phyloP scores from a whole-genome alignment of 2,329 filamentous ascomycete genomes.

The Cordyceps cateniannulata region DNA sequence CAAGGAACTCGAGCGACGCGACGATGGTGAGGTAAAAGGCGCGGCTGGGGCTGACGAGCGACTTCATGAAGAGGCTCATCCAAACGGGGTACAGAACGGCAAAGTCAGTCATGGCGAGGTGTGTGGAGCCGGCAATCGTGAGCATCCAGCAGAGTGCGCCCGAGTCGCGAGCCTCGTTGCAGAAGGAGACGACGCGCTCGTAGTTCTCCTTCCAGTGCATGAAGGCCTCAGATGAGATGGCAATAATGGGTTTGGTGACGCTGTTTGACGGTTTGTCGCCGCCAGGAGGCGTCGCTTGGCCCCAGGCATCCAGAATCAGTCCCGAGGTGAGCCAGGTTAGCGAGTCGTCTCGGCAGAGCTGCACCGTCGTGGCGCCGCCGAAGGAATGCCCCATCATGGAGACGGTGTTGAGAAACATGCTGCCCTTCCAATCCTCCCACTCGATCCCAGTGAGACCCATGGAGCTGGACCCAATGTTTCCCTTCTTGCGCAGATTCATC shows the following conservation, averaged over 20 bases:
- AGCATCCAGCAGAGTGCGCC: conserved; percentile 43
- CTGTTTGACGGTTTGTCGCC: conserved; percentile 38
- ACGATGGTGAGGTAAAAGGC: conserved; percentile 59
- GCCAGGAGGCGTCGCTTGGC: conserved; percentile 38
- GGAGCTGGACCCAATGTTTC: conserved; percentile 53
- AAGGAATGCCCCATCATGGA: conserved; percentile 62
- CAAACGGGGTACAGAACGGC: conserved; percentile 55
- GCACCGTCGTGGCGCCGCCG: conserved; percentile 57
- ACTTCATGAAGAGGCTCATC: conserved; percentile 53
- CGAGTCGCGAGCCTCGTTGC: conserved; percentile 46
- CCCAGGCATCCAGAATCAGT: conserved; percentile 63
- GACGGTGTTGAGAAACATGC: conserved; percentile 49
- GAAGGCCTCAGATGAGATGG: conserved; percentile 62
- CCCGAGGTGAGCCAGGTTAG: conserved; percentile 54
- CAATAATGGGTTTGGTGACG: conserved; percentile 48
- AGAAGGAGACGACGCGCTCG: conserved; percentile 47
- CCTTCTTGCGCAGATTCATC: conserved; percentile 49
- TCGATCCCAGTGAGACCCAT: conserved; percentile 47
- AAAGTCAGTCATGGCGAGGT: conserved; percentile 62
- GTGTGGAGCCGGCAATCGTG: conserved; percentile 53
- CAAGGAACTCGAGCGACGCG: conserved; percentile 56
- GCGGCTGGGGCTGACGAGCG: conserved; percentile 54
- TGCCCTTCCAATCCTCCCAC: conserved; percentile 51
- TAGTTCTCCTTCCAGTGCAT: conserved; percentile 65
- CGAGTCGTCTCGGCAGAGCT: conserved; percentile 49